Evolutionary conservation across 1,139 yeast genomes (phyloP), one percentile per base, ranked within the genome.

Genomic region (Pichia sp.): DNA sequence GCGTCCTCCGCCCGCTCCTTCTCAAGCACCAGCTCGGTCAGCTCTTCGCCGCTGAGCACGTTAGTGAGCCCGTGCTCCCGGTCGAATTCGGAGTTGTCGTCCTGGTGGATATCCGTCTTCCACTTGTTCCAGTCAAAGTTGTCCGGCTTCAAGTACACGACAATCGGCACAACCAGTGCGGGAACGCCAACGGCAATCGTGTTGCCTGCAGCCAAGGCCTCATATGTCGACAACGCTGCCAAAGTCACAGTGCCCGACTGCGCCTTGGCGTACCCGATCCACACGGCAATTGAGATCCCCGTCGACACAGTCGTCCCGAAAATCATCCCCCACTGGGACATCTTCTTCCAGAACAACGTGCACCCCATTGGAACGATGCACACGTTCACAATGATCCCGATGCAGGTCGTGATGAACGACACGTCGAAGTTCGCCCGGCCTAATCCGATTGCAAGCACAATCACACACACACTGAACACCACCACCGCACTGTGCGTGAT

Each of bases 361-460:
- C 86, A 71, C 3, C 86, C 81, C 23, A 88, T 80, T 6, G 96
- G 95, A 49, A 88, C 70, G 5, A 90, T 96, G 29, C 92, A 96
- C 55, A 95, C 84, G 30, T 95, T 87, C 62, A 90, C 88, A 51
- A 90, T 83, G 54, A 88, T 81, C 52, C 96, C 96, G 90, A 90
- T 89, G 60, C 90, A 75, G 68, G 89, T 90, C 67, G 87, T 87
- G 53, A 90, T 76, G 71, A 85, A 87, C 15, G 96, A 96, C 88
- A 90, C 85, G 32, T 89, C 81, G 50, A 90, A 84, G 19, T 85
- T 87, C 29, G 93, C 96, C 63, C 90, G 87, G 70, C 81, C 80
- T 54, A 77, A 70, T 8, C 76, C 70, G 26, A 73, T 69, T 3
- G 78, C 77, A 29, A 76, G 64, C 1, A 66, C 75, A 30, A 75